A percentile compares a stretch with the other conserved stretches of the same genome.
These are phyloP conservation scores for Ophiocordyceps camponoti-saundersi DNA, from an alignment of 2,329 filamentous ascomycete species.

Conservation along the genomic window DNA sequence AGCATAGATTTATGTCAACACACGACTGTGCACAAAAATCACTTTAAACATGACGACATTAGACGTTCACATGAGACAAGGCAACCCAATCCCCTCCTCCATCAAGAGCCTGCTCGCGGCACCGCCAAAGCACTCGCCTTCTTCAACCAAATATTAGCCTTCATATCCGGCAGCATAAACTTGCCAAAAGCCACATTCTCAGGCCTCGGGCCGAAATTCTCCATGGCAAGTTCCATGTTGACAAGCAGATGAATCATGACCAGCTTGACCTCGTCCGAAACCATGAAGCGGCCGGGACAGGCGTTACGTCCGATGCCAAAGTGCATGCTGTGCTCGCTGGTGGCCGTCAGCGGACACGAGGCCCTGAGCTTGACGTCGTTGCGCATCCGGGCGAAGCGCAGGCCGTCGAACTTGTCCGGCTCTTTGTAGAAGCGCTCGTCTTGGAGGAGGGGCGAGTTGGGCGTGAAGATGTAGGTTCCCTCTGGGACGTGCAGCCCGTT, in stretches of 20 bases:
- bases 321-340: conserved; percentile 5
- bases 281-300: conserved; percentile 5
- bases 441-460: conserved; percentile 3
- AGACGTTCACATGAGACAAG: too few species aligned
- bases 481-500: conserved; percentile 4
- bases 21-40: too few species aligned
- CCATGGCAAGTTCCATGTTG: conserved; percentile 4
- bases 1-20: too few species aligned
- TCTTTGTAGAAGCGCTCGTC: conserved; percentile 4
- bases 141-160: conserved; percentile 3
- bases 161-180: conserved; percentile 4
- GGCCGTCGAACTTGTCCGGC: conserved; percentile 3
- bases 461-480: conserved; percentile 4
- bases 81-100: too few species aligned
- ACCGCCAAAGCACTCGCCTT: not conserved
- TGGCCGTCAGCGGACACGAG: conserved; percentile 2
- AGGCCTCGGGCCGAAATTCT: conserved; percentile 3
- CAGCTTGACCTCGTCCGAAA: conserved; percentile 5
- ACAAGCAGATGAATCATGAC: conserved; percentile 3
- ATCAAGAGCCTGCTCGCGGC: too few species aligned
- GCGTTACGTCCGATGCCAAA: conserved; percentile 5
- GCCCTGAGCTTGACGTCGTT: conserved; percentile 1
- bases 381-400: conserved; percentile 4
- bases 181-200: conserved; percentile 4
- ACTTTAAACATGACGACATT: too few species aligned